These are phyloP conservation scores for Candida xyloterini DNA, from an alignment of 805 yeast species.

Conservation along the genomic window DNA sequence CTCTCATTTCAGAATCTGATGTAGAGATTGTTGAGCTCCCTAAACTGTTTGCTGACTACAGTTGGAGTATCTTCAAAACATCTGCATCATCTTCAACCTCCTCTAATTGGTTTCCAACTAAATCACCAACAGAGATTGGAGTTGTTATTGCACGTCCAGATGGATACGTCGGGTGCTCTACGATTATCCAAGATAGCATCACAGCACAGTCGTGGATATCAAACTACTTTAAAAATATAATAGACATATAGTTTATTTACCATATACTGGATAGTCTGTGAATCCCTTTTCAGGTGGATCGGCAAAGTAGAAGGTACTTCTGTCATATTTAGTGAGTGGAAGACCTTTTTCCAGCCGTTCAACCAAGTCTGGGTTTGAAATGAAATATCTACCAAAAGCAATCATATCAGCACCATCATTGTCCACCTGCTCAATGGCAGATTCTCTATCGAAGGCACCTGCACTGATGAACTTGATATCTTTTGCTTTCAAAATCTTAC, in stretches of 20 bases:
- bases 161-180: not conserved
- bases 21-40: not conserved
- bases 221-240: not conserved
- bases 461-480: slow-evolving; percentile 23
- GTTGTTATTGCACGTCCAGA: not conserved
- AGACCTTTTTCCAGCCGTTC: slow-evolving; percentile 35
- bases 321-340: slow-evolving; percentile 36
- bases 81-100: not conserved
- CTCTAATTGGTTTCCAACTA: not conserved
- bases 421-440: slow-evolving; percentile 16
- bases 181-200: not conserved
- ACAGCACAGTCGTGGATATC: not conserved
- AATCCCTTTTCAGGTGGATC: slow-evolving; percentile 2
- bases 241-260: not conserved
- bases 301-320: slow-evolving; percentile 37
- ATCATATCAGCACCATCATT: slow-evolving; percentile 34
- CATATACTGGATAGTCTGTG: not conserved
- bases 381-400: slow-evolving; percentile 39
- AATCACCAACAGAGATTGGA: not conserved
- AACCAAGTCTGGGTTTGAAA: slow-evolving; percentile 44
- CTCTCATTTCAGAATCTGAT: not conserved
- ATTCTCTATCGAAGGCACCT: slow-evolving; percentile 23
- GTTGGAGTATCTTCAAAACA: not conserved
- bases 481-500: slow-evolving; percentile 46
- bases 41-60: not conserved